Percentiles rank a stretch among this genome's conserved stretches.
These are phyloP conservation scores for Strobilomyces echinocephalus DNA, from an alignment of 768 basidiomycete species.

Conservation along the genomic window DNA sequence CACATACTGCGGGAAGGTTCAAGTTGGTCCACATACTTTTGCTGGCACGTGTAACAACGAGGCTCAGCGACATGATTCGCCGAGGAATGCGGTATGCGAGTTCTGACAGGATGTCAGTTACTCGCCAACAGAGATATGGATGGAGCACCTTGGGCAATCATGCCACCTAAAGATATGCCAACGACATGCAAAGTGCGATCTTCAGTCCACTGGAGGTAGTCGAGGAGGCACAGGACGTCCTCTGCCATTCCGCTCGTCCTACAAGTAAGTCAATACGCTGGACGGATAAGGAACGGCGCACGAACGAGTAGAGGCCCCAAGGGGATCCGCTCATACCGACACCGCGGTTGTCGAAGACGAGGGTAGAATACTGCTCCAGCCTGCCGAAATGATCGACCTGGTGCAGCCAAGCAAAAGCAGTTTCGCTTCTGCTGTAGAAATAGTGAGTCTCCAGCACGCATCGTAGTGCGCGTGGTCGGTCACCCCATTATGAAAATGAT, in stretches of 20 bases:
- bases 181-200: constrained; percentile 63
- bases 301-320: constrained; percentile 72
- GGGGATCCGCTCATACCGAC: constrained; percentile 73
- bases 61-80: constrained; percentile 59
- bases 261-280: background rate
- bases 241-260: constrained; percentile 78
- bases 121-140: background rate
- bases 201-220: constrained; percentile 68
- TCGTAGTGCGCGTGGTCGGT: background rate
- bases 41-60: constrained; percentile 69
- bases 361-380: constrained; percentile 49
- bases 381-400: constrained; percentile 64
- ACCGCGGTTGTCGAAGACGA: constrained; percentile 84
- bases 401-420: constrained; percentile 55
- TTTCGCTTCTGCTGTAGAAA: constrained; percentile 49
- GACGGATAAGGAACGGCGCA: background rate
- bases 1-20: constrained; percentile 57
- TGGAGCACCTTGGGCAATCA: constrained; percentile 65
- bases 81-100: constrained; percentile 62
- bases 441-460: constrained; percentile 2
- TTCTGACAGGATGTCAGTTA: constrained; percentile 38
- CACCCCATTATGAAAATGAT: constrained; percentile 79
- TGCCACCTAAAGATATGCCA: constrained; percentile 74
- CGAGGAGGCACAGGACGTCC: constrained; percentile 60
- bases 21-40: constrained; percentile 53